Percentiles rank a stretch among this genome's conserved stretches.
Evolutionary conservation across 805 yeast genomes (phyloP).

Genomic region (Nakazawaea peltata): DNA sequence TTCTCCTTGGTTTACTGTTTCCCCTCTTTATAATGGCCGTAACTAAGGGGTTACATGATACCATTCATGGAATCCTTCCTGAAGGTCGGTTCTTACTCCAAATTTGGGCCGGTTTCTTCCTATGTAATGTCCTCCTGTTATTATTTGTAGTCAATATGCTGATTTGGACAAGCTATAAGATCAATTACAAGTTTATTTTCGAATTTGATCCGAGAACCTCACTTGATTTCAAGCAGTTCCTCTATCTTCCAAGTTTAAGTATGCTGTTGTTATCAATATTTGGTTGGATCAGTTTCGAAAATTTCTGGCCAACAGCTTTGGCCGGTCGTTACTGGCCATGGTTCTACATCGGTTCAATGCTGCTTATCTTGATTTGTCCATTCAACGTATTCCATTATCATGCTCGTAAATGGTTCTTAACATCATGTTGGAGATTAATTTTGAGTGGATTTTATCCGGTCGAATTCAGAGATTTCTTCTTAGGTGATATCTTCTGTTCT

Average conservation of each 20-base stretch:
- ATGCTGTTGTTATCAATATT: slow-evolving; percentile 51
- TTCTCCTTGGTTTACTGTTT: slow-evolving; percentile 59
- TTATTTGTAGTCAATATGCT: slow-evolving; percentile 63
- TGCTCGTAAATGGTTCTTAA: slow-evolving; percentile 73
- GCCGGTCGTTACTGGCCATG: slow-evolving; percentile 78
- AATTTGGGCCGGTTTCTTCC: slow-evolving; percentile 87
- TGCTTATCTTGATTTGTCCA: slow-evolving; percentile 52
- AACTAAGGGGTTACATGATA: slow-evolving; percentile 30
- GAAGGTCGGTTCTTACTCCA: slow-evolving; percentile 65
- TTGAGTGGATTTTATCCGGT: slow-evolving; percentile 89
- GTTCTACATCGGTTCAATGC: slow-evolving; percentile 51
- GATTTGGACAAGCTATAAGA: slow-evolving; percentile 66
- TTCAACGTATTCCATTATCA: slow-evolving; percentile 43
- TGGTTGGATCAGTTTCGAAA: slow-evolving; percentile 68
- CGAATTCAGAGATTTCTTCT: slow-evolving; percentile 87
- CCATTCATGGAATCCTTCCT: slow-evolving; percentile 30
- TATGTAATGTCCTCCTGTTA: slow-evolving; percentile 50
- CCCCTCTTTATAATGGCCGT: slow-evolving; percentile 62
- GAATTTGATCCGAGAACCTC: slow-evolving; percentile 71
- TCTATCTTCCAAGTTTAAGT: slow-evolving; percentile 54
- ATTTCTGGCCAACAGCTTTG: slow-evolving; percentile 52
- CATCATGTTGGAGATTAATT: slow-evolving; percentile 62
- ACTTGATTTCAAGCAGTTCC: slow-evolving; percentile 57
- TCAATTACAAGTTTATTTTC: slow-evolving; percentile 87
- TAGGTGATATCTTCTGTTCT: slow-evolving; percentile 88